Evolutionary conservation across 176 grass and related monocot species (phyloP), one percentile per base, ranked within the genome.

Genomic region (Oryza meridionalis): DNA sequence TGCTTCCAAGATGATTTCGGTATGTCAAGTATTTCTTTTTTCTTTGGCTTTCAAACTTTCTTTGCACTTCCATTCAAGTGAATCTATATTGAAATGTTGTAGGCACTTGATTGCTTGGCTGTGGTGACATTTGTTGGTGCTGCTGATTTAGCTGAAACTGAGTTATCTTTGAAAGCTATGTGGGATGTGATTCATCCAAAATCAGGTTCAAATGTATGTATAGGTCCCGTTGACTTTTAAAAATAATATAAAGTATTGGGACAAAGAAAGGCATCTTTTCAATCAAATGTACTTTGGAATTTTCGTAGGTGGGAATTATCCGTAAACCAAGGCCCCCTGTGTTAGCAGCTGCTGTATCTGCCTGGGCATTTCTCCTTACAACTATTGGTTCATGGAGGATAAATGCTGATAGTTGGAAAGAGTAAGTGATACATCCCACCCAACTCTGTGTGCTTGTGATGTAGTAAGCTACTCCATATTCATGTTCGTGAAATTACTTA

Each of bases 301-400:
- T 37, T 44, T 32, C 86, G 72, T 38, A 98, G 96, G 96, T 99
- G 76, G 93, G 93, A 78, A 84, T 61, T 72, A 77, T 94, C 22
- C 89, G 91, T 80, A 98, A 88, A 81, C 90, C 84, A 55, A 85
- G 16, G 24, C 78, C 96, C 46, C 73, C 82, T 68, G 75, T 99
- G 69, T 82, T 96, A 64, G 85, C 93, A 82, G 88, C 93, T 67
- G 96, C 93, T 58, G 53, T 99, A 88, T 94, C 93, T 65, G 86
- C 96, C 69, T 99, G 96, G 96, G 81, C 91, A 26, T 96, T 99
- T 94, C 86, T 99, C 79, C 77, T 99, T 14, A 96, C 96, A 70
- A 96, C 96, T 76, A 82, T 99, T 85, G 62, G 85, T 74, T 72
- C 85, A 42, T 99, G 96, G 96, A 87, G 93, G 86, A 92, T 91